These are phyloP conservation scores for Diaporthe helianthi DNA, from an alignment of 2,329 filamentous ascomycete genomes.

Conservation along the genomic window DNA sequence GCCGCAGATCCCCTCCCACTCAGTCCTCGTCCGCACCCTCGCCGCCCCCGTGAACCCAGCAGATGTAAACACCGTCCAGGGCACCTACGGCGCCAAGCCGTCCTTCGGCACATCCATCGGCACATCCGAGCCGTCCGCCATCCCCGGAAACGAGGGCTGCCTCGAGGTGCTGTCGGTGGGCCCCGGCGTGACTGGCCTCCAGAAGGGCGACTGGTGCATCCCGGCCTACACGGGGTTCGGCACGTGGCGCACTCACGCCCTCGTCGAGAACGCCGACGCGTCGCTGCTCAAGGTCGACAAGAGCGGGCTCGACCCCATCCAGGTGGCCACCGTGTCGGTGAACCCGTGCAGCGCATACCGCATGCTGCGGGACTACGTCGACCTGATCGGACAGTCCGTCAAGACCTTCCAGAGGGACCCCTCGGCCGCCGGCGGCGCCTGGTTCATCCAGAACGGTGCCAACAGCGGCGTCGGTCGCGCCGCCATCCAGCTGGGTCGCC, in stretches of 20 bases:
- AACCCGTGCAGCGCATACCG: slow-evolving; percentile 96
- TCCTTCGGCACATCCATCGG: slow-evolving; percentile 78
- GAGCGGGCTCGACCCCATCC: slow-evolving; percentile 73
- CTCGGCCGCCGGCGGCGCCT: slow-evolving; percentile 83
- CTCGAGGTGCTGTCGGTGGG: slow-evolving; percentile 85
- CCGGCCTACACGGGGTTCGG: slow-evolving; percentile 84
- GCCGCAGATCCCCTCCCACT: slow-evolving; percentile 68
- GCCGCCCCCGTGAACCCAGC: slow-evolving; percentile 94
- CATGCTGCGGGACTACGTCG: slow-evolving; percentile 83
- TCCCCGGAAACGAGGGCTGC: slow-evolving; percentile 90
- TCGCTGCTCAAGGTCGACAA: slow-evolving; percentile 75
- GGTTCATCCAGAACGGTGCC: slow-evolving; percentile 97
- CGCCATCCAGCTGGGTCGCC: slow-evolving; percentile 83
- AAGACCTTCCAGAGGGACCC: slow-evolving; percentile 53
- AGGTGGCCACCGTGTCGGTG: slow-evolving; percentile 87
- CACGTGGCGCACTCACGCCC: slow-evolving; percentile 92
- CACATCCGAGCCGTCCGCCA: slow-evolving; percentile 76
- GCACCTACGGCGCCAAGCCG: slow-evolving; percentile 89
- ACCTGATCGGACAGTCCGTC: slow-evolving; percentile 55
- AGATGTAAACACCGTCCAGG: slow-evolving; percentile 98
- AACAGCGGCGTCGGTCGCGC: slow-evolving; percentile 92
- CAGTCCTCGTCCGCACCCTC: slow-evolving; percentile 83
- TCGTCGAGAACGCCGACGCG: slow-evolving; percentile 60
- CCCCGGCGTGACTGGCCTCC: slow-evolving; percentile 58
- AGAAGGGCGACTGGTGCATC: slow-evolving; percentile 91